phyloP scores from a whole-genome alignment of 2,329 filamentous ascomycete species.

The Aspergillus fumigatiaffinis region DNA sequence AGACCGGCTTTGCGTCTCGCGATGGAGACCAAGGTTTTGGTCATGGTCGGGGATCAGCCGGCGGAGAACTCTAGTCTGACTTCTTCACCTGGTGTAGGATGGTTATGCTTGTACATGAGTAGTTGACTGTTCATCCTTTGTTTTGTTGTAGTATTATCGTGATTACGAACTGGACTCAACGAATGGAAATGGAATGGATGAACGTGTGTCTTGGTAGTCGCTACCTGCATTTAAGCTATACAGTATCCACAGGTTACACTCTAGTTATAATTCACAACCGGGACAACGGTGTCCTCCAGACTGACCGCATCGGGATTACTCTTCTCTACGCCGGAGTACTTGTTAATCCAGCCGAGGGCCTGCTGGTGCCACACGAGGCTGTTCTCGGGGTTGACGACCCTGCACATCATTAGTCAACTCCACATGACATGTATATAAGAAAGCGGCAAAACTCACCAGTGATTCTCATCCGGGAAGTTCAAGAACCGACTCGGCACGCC shows the following conservation, averaged over 20 bases:
- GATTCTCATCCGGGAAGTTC: constrained; percentile 72
- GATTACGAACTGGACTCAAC: not conserved
- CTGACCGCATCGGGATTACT: constrained; percentile 28
- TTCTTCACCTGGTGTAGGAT: not conserved
- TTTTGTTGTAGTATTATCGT: not conserved
- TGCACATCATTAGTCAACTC: constrained; percentile 7
- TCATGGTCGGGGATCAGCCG: not conserved
- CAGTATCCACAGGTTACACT: not conserved
- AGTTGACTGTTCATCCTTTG: not conserved
- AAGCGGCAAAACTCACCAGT: constrained; percentile 42
- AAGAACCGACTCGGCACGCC: constrained; percentile 72
- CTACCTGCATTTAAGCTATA: not conserved
- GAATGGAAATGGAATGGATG: not conserved
- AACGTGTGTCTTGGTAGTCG: not conserved
- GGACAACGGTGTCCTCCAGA: constrained; percentile 29
- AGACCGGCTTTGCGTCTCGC: constrained; percentile 32
- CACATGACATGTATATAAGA: too few species aligned
- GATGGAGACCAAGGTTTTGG: constrained; percentile 1
- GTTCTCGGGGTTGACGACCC: constrained; percentile 85
- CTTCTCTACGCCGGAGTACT: constrained; percentile 39
- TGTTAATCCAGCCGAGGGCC: constrained; percentile 69
- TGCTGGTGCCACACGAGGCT: constrained; percentile 83
- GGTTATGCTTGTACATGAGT: not conserved
- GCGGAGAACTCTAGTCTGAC: constrained; percentile 10
- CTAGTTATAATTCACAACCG: constrained; percentile 29